Conservation (phyloP, 257 asterid genomes). For the Salvia rosmarinus region DNA sequence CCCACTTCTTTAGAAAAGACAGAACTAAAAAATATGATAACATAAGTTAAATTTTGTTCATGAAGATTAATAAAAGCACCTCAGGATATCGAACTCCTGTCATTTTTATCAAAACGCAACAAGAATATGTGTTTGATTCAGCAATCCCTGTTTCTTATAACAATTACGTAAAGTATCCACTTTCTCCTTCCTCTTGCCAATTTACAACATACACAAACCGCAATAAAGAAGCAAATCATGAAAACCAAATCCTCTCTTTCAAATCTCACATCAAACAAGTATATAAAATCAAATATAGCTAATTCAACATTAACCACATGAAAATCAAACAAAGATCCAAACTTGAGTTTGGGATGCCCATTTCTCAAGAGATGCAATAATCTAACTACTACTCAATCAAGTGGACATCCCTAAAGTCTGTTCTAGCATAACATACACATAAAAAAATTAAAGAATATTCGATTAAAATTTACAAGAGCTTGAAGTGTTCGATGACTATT, state of each 20-base stretch:
- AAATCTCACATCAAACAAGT: conserved; percentile 5
- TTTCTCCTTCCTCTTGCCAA: neutral
- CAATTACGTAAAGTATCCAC: neutral
- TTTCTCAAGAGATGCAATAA: too few relatives aligned
- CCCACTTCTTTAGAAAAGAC: neutral
- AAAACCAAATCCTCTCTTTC: neutral
- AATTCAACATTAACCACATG: too few relatives aligned
- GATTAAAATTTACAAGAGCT: too few relatives aligned
- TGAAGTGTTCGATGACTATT: too few relatives aligned
- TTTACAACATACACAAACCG: neutral
- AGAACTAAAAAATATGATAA: neutral
- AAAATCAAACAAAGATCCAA: too few relatives aligned
- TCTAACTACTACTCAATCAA: too few relatives aligned
- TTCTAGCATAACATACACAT: too few relatives aligned
- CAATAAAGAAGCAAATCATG: conserved; percentile 1
- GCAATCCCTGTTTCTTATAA: neutral
- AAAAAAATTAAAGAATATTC: too few relatives aligned
- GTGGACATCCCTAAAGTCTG: too few relatives aligned
- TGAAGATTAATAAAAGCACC: neutral
- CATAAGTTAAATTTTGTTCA: neutral
- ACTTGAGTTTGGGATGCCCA: too few relatives aligned
- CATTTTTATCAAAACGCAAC: neutral
- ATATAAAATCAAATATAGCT: neutral
- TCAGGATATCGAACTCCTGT: neutral
- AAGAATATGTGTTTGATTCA: neutral